Evolutionary conservation across 1,139 yeast genomes (phyloP).

Genomic region (Pichia sp.): DNA sequence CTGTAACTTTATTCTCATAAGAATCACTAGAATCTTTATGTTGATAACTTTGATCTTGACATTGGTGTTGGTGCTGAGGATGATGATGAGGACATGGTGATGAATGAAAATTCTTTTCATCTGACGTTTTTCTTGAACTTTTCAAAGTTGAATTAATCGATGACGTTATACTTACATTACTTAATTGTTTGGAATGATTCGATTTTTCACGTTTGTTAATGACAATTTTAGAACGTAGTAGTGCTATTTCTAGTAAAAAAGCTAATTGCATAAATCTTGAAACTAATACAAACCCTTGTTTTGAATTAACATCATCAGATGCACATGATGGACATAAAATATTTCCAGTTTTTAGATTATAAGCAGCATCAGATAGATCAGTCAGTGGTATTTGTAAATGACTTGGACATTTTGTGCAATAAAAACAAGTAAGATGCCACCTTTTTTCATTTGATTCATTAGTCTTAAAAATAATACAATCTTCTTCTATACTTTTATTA

Average conservation of each 20-base stretch:
- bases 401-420: slow-evolving; percentile 50
- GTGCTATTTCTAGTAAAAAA: slow-evolving; percentile 75
- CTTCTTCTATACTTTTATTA: slow-evolving; percentile 72
- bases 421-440: slow-evolving; percentile 78
- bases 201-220: slow-evolving; percentile 11
- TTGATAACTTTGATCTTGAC: not conserved
- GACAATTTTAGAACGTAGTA: slow-evolving; percentile 57
- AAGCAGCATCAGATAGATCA: slow-evolving; percentile 39
- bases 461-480: slow-evolving; percentile 52
- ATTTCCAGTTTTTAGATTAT: slow-evolving; percentile 34
- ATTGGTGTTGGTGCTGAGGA: not conserved
- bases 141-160: not conserved
- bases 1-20: slow-evolving; percentile 41
- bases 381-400: slow-evolving; percentile 18
- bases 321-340: slow-evolving; percentile 59
- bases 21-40: slow-evolving; percentile 15
- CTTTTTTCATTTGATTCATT: slow-evolving; percentile 39
- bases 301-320: slow-evolving; percentile 41
- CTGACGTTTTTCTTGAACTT: not conserved
- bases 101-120: no score
- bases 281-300: slow-evolving; percentile 56
- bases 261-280: slow-evolving; percentile 68
- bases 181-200: slow-evolving; percentile 2
- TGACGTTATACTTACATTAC: slow-evolving; percentile 1
- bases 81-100: no score